Evolutionary conservation across 2,329 filamentous ascomycete species (phyloP), one percentile per base, ranked within the genome.

Genomic region (Aspergillus quadrilineatus): DNA sequence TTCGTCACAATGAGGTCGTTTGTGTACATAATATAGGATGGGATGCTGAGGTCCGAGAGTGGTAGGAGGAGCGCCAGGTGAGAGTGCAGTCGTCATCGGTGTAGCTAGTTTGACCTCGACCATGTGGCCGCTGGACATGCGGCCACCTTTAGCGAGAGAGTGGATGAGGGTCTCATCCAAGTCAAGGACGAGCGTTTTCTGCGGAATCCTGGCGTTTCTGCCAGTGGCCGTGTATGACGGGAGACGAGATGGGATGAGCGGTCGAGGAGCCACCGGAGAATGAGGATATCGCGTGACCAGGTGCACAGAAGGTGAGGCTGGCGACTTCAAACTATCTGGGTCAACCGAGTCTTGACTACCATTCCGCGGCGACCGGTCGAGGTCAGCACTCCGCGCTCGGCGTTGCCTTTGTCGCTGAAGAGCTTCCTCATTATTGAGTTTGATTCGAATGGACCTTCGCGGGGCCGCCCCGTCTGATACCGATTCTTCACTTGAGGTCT

Each of bases 1-100:
- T 65, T 97, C 93, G 74, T 99, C 94, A 73, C 94, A 99, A 71
- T 94, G 89, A 36, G 94, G 94, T 61, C 94, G 88, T 77, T 99
- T 97, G 78, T 99, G 94, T 50, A 99, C 94, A 79, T 97, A 99
- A 79, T 99, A 99, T 60, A 99, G 77, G 64, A 99, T 97, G 1
- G 94, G 94, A 70, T 99, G 92, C 69, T 96, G 93, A 41, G 92
- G 90, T 6, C 89, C 90, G 28, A 90, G 77, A 22, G 81, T 82
- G 17, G 85, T 79, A 63, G 86, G 83, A 28, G 88, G 86, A 32
- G 85, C 86, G 7, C 71, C 72, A 1, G 71, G 65, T 5, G 71
- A 65, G 53, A 74, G 63, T 28, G 75, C 65, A 15, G 72, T 70
- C 9, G 69, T 68, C 61, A 76, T 72, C 29, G 75, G 74, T 42